These are phyloP conservation scores for Fusarium mundagurra DNA, from an alignment of 2,329 filamentous ascomycete species.

Conservation along the genomic window DNA sequence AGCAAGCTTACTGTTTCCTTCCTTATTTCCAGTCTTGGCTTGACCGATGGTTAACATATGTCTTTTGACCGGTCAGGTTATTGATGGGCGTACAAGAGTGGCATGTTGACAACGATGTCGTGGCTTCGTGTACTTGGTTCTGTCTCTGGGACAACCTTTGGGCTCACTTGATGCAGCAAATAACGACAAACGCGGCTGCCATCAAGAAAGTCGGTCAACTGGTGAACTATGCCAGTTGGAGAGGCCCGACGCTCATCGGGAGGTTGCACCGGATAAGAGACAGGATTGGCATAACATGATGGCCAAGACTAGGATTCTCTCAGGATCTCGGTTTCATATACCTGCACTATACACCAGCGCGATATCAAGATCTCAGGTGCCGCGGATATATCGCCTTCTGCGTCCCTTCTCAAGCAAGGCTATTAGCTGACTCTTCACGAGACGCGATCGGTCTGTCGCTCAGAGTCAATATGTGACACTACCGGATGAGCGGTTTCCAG, in stretches of 20 bases:
- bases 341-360: neutral
- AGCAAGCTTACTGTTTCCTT: neutral
- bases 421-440: slow-evolving; percentile 6
- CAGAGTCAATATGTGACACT: slow-evolving; percentile 7
- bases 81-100: slow-evolving; percentile 27
- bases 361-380: neutral
- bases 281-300: slow-evolving; percentile 3
- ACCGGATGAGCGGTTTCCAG: slow-evolving; percentile 10
- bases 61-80: slow-evolving; percentile 35
- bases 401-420: slow-evolving; percentile 15
- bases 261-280: slow-evolving; percentile 20
- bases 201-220: slow-evolving; percentile 25
- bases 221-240: slow-evolving; percentile 1
- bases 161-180: slow-evolving; percentile 11
- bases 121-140: slow-evolving; percentile 23
- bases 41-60: slow-evolving; percentile 4
- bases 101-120: slow-evolving; percentile 14
- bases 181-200: slow-evolving; percentile 5
- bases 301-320: neutral
- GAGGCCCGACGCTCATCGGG: slow-evolving; percentile 24
- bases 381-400: neutral
- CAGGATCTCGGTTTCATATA: neutral
- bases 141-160: slow-evolving; percentile 13
- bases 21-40: neutral
- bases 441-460: neutral